Conservation (phyloP, 257 asterid genomes). For the Fraxinus pennsylvanica region DNA sequence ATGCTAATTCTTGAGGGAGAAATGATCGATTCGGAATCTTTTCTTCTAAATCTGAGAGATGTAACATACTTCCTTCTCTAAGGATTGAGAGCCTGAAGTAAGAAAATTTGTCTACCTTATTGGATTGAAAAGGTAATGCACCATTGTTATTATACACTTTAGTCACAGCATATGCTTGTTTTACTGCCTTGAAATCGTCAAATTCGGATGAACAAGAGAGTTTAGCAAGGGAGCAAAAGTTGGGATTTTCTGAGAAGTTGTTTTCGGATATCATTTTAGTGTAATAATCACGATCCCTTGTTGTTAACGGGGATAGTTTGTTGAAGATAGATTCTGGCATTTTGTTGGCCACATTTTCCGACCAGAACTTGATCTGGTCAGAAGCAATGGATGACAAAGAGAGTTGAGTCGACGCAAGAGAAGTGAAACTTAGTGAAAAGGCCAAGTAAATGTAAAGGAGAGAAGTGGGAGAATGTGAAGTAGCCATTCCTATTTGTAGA, state of each 20-base stretch:
- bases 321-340: constrained; percentile 36
- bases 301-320: constrained; percentile 39
- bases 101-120: constrained; percentile 24
- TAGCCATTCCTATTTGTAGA: neutral
- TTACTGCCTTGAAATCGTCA: too few relatives aligned
- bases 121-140: neutral
- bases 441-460: neutral
- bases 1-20: constrained; percentile 39
- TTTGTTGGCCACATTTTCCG: constrained; percentile 29
- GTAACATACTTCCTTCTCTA: constrained; percentile 30
- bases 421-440: neutral
- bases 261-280: constrained; percentile 9
- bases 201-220: constrained; percentile 11
- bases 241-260: constrained; percentile 17
- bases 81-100: constrained; percentile 41
- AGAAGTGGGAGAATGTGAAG: neutral
- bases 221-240: constrained; percentile 38
- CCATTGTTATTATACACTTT: neutral
- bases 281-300: constrained; percentile 14
- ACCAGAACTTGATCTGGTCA: constrained; percentile 32
- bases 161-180: too few relatives aligned
- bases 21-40: constrained; percentile 36
- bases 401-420: neutral
- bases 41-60: constrained; percentile 36
- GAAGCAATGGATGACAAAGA: too few relatives aligned